Evolutionary conservation across 495 filamentous ascomycete species (phyloP).

Genomic region (Annulohypoxylon moriforme): DNA sequence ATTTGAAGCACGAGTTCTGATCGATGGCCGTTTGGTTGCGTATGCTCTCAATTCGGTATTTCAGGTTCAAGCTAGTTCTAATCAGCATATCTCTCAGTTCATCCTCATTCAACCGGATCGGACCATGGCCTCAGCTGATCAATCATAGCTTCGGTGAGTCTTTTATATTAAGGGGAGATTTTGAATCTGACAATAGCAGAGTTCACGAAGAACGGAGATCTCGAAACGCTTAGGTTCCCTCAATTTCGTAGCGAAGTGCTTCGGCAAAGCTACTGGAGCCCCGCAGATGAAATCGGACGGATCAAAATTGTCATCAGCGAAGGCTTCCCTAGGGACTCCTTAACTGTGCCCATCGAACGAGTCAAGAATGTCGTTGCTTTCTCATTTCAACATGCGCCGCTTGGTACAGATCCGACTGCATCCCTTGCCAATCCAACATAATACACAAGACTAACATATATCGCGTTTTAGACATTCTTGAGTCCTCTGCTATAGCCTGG

Average conservation of each 20-base stretch:
- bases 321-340: conserved; percentile 68
- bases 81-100: conserved; percentile 53
- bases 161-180: not conserved
- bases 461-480: conserved; percentile 69
- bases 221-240: conserved; percentile 76
- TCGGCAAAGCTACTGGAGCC: conserved; percentile 76
- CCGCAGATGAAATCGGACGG: conserved; percentile 74
- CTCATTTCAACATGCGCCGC: conserved; percentile 87
- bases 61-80: not conserved
- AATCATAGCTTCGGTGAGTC: conserved; percentile 61
- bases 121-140: conserved; percentile 69
- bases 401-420: conserved; percentile 63
- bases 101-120: conserved; percentile 64
- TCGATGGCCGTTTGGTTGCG: conserved; percentile 77
- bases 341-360: conserved; percentile 69
- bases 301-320: conserved; percentile 85
- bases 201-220: conserved; percentile 70
- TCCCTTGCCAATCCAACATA: conserved; percentile 12
- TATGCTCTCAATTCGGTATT: conserved; percentile 53
- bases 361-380: conserved; percentile 81
- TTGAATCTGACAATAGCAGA: conserved; percentile 53
- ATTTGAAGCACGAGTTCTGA: conserved; percentile 74
- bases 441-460: conserved; percentile 35
- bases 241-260: conserved; percentile 77
- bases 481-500: conserved; percentile 82